A percentile compares a stretch with the other conserved stretches of the same genome.
phyloP scores from a whole-genome alignment of 2,329 filamentous ascomycete species.

The Xylariaceae sp. region DNA sequence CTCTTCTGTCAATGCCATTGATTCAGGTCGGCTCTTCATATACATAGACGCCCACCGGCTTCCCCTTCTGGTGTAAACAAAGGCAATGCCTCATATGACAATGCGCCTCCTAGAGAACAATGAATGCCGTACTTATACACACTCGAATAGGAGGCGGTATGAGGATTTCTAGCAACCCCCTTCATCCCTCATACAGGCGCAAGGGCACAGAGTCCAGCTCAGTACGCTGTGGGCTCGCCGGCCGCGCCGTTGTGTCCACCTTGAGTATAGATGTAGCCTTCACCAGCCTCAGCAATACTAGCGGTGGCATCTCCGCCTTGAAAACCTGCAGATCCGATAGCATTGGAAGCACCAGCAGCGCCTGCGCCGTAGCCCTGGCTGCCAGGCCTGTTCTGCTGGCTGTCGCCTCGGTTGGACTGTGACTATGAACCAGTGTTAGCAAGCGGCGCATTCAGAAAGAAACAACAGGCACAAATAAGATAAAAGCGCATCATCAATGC shows the following conservation, averaged over 20 bases:
- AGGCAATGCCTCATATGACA: slow-evolving; percentile 6
- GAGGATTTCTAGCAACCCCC: slow-evolving; percentile 18
- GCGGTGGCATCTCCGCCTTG: slow-evolving; percentile 41
- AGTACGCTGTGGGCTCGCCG: slow-evolving; percentile 45
- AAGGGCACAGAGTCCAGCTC: slow-evolving; percentile 24
- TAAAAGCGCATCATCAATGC: slow-evolving; percentile 8
- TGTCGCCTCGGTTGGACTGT: slow-evolving; percentile 67
- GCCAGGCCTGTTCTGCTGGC: slow-evolving; percentile 44
- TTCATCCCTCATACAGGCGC: neutral
- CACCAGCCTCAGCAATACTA: slow-evolving; percentile 40
- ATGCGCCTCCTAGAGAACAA: slow-evolving; percentile 4
- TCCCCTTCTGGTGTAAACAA: slow-evolving; percentile 8
- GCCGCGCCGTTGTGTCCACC: slow-evolving; percentile 55
- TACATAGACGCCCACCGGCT: slow-evolving; percentile 23
- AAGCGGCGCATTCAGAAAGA: neutral
- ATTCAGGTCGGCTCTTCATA: slow-evolving; percentile 25
- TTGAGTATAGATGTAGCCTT: slow-evolving; percentile 50
- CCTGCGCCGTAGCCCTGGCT: slow-evolving; percentile 49
- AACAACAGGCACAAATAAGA: neutral
- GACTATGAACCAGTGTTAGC: slow-evolving; percentile 50
- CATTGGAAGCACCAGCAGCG: slow-evolving; percentile 36
- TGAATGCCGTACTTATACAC: slow-evolving; percentile 34
- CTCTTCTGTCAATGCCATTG: slow-evolving; percentile 23
- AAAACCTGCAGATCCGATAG: slow-evolving; percentile 40
- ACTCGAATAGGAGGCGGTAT: slow-evolving; percentile 26